A percentile compares a stretch with the other conserved stretches of the same genome.
phyloP scores from a whole-genome alignment of 192 early-diverging fungal genomes.

The Neocallimastix lanati region DNA sequence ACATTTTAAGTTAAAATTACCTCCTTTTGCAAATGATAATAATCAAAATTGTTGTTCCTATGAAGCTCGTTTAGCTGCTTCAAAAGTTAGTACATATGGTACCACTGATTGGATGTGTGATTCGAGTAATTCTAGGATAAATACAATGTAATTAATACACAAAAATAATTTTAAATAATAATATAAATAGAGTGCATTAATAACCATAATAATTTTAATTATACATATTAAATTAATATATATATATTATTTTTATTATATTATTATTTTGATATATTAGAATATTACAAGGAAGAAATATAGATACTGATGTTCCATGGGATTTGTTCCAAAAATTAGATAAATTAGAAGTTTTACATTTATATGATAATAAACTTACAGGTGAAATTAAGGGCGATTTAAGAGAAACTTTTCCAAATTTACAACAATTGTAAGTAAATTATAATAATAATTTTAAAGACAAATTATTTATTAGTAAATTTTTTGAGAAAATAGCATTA shows the following conservation, averaged over 20 bases:
- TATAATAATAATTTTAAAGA: too few species aligned
- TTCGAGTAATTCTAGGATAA: background rate
- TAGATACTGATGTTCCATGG: background rate
- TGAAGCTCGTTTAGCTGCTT: background rate
- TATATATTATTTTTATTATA: too few species aligned
- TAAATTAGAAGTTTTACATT: background rate
- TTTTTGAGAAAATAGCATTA: too few species aligned
- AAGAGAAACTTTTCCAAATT: background rate
- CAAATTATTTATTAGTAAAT: too few species aligned
- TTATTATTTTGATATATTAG: background rate
- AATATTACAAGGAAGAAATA: background rate
- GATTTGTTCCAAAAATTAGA: background rate
- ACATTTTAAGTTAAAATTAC: background rate
- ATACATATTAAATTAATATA: too few species aligned
- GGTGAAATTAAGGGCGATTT: background rate
- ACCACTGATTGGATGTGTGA: background rate
- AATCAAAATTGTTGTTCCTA: background rate
- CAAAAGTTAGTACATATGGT: background rate
- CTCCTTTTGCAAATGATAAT: background rate
- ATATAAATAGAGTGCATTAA: too few species aligned
- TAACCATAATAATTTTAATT: too few species aligned
- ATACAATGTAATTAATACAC: too few species aligned
- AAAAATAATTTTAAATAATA: too few species aligned
- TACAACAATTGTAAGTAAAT: background rate
- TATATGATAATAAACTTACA: background rate